Evolutionary conservation across 2,329 filamentous ascomycete genomes (phyloP), one percentile per base, ranked within the genome.

Genomic region (Fusarium pilosicola): DNA sequence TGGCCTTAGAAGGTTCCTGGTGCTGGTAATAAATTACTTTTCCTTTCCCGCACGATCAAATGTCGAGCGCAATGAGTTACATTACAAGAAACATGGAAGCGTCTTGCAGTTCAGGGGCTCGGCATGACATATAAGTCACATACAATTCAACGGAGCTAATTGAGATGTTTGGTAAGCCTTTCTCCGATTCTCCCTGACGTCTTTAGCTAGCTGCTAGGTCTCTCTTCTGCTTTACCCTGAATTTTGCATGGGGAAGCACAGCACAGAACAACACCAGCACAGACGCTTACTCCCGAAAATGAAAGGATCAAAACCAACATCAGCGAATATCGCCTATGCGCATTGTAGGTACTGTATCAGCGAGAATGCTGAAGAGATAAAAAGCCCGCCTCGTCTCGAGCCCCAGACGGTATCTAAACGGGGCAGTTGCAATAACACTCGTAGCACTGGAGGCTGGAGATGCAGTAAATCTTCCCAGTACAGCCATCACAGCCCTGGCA

Each of bases 361-460:
- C 15, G 28, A 11, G 15, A 13, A 18, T 18, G 1, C 3, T 10
- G 1, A 6, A 30, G 26, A 17, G 9, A 30, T 30, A 2, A 18
- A 28, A 2, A 24, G 2, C 2, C 13, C 11, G 11, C 34, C 11
- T 18, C 3, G 13, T 18, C 8, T 28, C 20, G 5, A 55, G 10
- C 9, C 34, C 6, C 2, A 2, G 6, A 28, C 2, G 13, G 3
- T n/a, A 13, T 14, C 22, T 38, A 68, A 11, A 68, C 45, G 3
- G 20, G 17, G 8, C 63, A 68, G 14, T 68, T 36, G 24, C 39
- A 46, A 26, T 68, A 68, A 24, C 63, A 68, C 7, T 20, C 18
- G 22, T 68, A 68, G 24, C 54, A 68, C 45, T 68, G 65, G 7
- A 52, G 32, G 10, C 45, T 68, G 5, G 24, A 12, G 18, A 68